Conservation (phyloP, 2,329 filamentous ascomycete species). For the Colletotrichum aenigma region DNA sequence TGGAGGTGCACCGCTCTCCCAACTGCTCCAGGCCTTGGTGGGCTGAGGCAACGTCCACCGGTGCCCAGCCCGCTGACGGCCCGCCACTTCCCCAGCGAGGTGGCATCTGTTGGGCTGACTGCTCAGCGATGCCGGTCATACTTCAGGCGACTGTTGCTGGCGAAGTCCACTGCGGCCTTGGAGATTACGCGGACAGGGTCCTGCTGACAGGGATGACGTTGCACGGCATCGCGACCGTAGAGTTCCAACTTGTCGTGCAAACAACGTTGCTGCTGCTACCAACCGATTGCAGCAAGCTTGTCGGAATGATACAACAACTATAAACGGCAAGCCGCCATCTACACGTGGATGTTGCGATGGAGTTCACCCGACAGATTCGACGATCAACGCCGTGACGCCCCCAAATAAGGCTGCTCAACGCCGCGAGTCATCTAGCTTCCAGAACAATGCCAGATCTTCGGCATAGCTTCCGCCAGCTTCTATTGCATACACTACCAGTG, state of each 20-base stretch:
- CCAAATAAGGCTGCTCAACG: background rate
- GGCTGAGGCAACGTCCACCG: background rate
- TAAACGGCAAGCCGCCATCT: background rate
- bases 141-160: background rate
- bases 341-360: background rate
- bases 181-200: constrained; percentile 20
- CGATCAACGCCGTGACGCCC: background rate
- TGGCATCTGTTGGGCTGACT: background rate
- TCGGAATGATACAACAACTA: background rate
- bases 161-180: constrained; percentile 10
- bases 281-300: background rate
- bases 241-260: background rate
- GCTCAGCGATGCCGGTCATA: background rate
- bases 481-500: background rate
- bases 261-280: background rate
- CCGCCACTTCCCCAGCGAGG: background rate
- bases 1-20: background rate
- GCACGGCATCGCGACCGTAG: background rate
- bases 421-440: background rate
- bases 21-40: background rate
- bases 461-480: background rate
- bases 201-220: constrained; percentile 12
- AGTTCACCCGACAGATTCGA: background rate
- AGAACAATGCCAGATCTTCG: background rate
- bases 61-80: background rate